These are phyloP conservation scores for Ustilago trichophora DNA, from an alignment of 1,284 basidiomycete genomes.

Conservation along the genomic window DNA sequence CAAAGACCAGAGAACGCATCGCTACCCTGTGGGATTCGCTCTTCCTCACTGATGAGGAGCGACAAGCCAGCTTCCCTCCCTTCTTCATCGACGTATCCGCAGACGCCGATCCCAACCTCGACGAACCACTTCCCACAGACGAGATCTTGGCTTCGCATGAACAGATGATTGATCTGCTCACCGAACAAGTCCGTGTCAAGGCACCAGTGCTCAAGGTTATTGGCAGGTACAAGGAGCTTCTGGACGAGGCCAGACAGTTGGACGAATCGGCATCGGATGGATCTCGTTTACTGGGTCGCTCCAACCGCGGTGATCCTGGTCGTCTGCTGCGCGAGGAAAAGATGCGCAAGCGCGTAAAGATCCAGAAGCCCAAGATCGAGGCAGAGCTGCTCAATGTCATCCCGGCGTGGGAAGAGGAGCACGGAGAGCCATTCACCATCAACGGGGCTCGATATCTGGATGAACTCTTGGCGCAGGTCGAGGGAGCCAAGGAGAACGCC, in stretches of 20 bases:
- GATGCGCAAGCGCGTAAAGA: slow-evolving; percentile 92
- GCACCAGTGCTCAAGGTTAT: slow-evolving; percentile 79
- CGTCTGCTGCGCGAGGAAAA: slow-evolving; percentile 88
- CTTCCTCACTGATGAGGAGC: slow-evolving; percentile 83
- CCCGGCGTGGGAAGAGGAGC: slow-evolving; percentile 86
- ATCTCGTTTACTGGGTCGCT: slow-evolving; percentile 68
- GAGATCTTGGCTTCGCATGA: slow-evolving; percentile 83
- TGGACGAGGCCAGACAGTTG: slow-evolving; percentile 85
- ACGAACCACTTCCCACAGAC: slow-evolving; percentile 51
- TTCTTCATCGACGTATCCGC: slow-evolving; percentile 50
- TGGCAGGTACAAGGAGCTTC: slow-evolving; percentile 89
- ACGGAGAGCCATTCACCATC: slow-evolving; percentile 81
- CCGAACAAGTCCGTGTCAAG: slow-evolving; percentile 81
- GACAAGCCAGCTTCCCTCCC: slow-evolving; percentile 68
- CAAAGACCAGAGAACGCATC: slow-evolving; percentile 83
- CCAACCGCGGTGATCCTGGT: slow-evolving; percentile 71
- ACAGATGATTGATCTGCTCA: slow-evolving; percentile 81
- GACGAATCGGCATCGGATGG: slow-evolving; percentile 74
- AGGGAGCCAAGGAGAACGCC: slow-evolving; percentile 50
- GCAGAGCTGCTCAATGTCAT: slow-evolving; percentile 82
- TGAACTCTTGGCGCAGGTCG: slow-evolving; percentile 70
- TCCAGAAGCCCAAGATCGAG: slow-evolving; percentile 91
- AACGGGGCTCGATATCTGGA: slow-evolving; percentile 85
- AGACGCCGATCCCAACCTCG: slow-evolving; percentile 32
- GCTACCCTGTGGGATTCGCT: slow-evolving; percentile 83